These are phyloP conservation scores for Ustilago tritici DNA, from an alignment of 1,284 basidiomycete genomes.

Conservation along the genomic window DNA sequence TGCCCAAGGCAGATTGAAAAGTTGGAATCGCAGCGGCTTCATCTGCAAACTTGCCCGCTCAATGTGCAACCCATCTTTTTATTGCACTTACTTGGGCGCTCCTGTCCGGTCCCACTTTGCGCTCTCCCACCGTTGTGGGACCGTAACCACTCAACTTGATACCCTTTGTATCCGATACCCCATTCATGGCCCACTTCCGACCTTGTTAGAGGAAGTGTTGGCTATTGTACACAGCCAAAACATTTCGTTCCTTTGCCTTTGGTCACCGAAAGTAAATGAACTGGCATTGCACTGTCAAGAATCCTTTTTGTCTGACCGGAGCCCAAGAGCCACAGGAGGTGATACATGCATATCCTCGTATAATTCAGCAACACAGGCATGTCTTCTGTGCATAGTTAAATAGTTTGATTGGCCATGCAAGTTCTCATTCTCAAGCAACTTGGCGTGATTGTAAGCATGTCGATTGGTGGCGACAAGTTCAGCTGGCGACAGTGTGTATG, in stretches of 20 bases:
- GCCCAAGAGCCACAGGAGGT: neutral
- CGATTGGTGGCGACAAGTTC: neutral
- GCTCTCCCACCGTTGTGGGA: neutral
- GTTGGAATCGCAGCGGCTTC: neutral
- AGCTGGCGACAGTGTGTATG: too few species aligned
- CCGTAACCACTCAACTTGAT: neutral
- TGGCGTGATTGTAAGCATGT: neutral
- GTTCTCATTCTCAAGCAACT: too few species aligned
- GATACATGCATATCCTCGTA: neutral
- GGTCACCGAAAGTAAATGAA: neutral
- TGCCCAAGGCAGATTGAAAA: constrained; percentile 21
- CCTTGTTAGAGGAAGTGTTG: neutral
- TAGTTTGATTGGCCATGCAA: too few species aligned
- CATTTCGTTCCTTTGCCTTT: neutral
- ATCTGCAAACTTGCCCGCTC: neutral
- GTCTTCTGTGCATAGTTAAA: too few species aligned
- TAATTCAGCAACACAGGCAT: too few species aligned
- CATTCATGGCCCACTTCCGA: neutral
- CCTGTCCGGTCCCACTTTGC: neutral
- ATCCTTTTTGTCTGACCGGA: neutral
- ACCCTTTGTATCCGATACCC: constrained; percentile 13
- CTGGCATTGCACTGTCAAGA: neutral
- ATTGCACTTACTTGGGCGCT: neutral
- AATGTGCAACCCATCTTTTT: neutral
- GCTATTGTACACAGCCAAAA: neutral